phyloP scores from a whole-genome alignment of 768 basidiomycete species.

The Gymnopilus dilepis region DNA sequence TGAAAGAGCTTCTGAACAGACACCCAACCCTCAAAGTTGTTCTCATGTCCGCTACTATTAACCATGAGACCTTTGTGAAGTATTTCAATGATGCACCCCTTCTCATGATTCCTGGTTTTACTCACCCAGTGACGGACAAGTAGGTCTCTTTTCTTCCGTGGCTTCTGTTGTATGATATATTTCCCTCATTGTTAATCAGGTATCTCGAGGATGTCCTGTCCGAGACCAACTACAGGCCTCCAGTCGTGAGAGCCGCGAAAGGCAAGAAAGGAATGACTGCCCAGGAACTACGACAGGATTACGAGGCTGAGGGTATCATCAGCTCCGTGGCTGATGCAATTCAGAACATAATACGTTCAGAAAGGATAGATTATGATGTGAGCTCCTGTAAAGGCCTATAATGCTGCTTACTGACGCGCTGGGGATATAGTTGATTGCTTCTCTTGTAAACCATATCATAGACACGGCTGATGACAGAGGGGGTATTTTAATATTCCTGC shows the following conservation, averaged over 20 bases:
- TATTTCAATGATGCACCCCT: constrained; percentile 87
- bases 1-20: constrained; percentile 72
- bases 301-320: constrained; percentile 58
- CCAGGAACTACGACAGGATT: constrained; percentile 47
- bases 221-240: constrained; percentile 57
- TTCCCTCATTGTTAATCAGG: constrained; percentile 39
- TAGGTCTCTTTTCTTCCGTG: constrained; percentile 39
- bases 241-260: constrained; percentile 45
- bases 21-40: constrained; percentile 77
- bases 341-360: constrained; percentile 62
- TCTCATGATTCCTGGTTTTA: constrained; percentile 82
- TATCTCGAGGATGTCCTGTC: constrained; percentile 85
- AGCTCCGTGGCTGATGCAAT: constrained; percentile 56
- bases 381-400: neutral
- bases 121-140: constrained; percentile 80
- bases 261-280: constrained; percentile 48
- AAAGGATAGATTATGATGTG: constrained; percentile 78
- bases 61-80: constrained; percentile 80
- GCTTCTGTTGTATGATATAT: neutral
- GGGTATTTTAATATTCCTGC: constrained; percentile 86
- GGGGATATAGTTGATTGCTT: constrained; percentile 65
- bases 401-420: neutral
- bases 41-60: constrained; percentile 96
- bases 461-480: constrained; percentile 51
- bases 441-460: constrained; percentile 68